Conservation (phyloP, 1,284 basidiomycete genomes). For the Phenoliferia sp. region DNA sequence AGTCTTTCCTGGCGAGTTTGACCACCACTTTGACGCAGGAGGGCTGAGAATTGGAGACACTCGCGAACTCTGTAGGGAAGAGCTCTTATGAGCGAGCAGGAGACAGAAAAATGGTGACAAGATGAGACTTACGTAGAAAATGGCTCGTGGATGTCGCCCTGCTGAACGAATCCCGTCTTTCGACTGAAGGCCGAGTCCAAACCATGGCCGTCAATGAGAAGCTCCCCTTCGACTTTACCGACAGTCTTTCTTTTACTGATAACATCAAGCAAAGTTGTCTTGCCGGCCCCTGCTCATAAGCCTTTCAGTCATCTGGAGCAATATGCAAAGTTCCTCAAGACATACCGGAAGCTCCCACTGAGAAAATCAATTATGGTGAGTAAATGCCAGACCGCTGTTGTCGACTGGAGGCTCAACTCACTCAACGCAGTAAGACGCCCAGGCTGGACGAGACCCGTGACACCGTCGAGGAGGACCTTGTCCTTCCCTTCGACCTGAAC, state of each 20-base stretch:
- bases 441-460: slow-evolving; percentile 49
- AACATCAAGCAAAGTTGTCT: slow-evolving; percentile 46
- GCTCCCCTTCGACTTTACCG: slow-evolving; percentile 49
- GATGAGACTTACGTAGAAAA: slow-evolving; percentile 28
- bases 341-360: slow-evolving; percentile 40
- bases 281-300: slow-evolving; percentile 37
- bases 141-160: slow-evolving; percentile 58
- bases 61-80: slow-evolving; percentile 61
- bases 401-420: no score
- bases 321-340: neutral
- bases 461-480: slow-evolving; percentile 45
- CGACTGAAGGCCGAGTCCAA: slow-evolving; percentile 49
- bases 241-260: slow-evolving; percentile 51
- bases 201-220: slow-evolving; percentile 50
- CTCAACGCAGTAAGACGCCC: slow-evolving; percentile 44
- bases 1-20: slow-evolving; percentile 47
- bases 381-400: no score
- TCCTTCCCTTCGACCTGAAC: slow-evolving; percentile 46
- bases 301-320: neutral
- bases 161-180: slow-evolving; percentile 61
- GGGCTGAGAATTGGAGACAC: slow-evolving; percentile 54
- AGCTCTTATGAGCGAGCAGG: slow-evolving; percentile 8
- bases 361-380: no score
- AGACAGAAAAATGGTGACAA: slow-evolving; percentile 38
- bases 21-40: slow-evolving; percentile 52